Evolutionary conservation across 257 asterid genomes (phyloP), one percentile per base, ranked within the genome.

Genomic region (Cinchona pubescens): DNA sequence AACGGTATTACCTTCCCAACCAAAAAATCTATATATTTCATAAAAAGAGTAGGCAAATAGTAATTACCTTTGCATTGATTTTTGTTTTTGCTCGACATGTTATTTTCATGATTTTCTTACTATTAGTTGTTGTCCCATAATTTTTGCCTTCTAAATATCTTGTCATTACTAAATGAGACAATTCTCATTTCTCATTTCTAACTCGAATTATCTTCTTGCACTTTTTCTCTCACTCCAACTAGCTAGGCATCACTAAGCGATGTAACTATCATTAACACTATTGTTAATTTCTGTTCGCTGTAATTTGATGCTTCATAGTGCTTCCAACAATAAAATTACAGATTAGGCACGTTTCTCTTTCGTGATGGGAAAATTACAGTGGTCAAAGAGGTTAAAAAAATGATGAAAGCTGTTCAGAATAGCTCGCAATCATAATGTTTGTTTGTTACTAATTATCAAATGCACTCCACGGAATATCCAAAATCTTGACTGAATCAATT

Each of bases 401-500:
- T 76, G 71, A 76, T 76, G 32, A 43, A 30, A 76, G 63, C 45
- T 56, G 35, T 27, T 53, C 16, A 37, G 40, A 66, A 75, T 59
- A 65, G n/a, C 46, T 32, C 42, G 34, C 80, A 64, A 19, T n/a
- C 48, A 71, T 78, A 48, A 55, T 78, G 78, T 45, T 60, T 61
- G 32, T 53, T 66, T 45, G 49, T 45, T 61, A 64, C 2, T 7
- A 69, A 32, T 80, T 76, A 51, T 80, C 43, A 49, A 7, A 38
- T 64, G 23, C 62, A 49, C 21, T 56, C 46, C 60, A 69, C 34
- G 66, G 32, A 75, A 73, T 73, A 35, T 12, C 15, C 21, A 51
- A 71, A 73, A 72, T 72, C 65, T 71, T 71, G 75, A 71, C 75
- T 53, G 63, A 51, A 71, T 27, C 75, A 71, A 55, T n/a, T 53